Evolutionary conservation across 2,329 filamentous ascomycete species (phyloP), one percentile per base, ranked within the genome.

Genomic region (Fusarium sacchari): DNA sequence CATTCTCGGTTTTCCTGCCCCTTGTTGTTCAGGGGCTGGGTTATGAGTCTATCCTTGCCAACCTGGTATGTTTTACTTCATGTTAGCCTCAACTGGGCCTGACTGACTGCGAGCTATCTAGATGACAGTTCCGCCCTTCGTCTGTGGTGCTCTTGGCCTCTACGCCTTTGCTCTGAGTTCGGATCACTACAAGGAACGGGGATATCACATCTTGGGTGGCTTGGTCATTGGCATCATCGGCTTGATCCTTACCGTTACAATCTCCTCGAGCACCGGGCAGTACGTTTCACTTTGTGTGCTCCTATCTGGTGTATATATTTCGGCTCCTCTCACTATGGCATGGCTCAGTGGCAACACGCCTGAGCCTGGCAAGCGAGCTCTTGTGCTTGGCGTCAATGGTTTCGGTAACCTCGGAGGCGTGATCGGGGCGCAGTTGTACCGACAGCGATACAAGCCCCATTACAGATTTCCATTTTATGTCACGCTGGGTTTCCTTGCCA

Each of bases 301-400:
- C 30, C 71, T 78, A 46, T 75, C 74, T 7, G 77, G 77, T 26
- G 72, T 75, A 56, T 78, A 78, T 57, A 73, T 78, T 22, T 72
- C 77, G 20, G 75, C 77, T 24, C 77, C 77, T 47, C 63, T 78
- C 37, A 78, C 77, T 20, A 74, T 78, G 40, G 77, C 77, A 12
- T 78, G 77, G 77, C 72, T 78, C 26, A 78, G 74, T 47, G 77
- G 77, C 64, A 78, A 78, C 55, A 78, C 75, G 20, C 77, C 77
- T n/a, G 76, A 78, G 50, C 76, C 77, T 24, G 77, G 77, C 50
- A 78, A 78, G 61, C 75, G 77, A 17, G 73, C 77, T 20, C 73
- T 78, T 18, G 76, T 78, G 13, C 71, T 78, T 26, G 77, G 77
- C n/a, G 74, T 77, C n/a, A 78, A 78, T 57, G 68, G 77, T 46